A percentile compares a stretch with the other conserved stretches of the same genome.
Evolutionary conservation across 2,329 filamentous ascomycete species (phyloP).

Genomic region (Aurifilum marmelostoma): DNA sequence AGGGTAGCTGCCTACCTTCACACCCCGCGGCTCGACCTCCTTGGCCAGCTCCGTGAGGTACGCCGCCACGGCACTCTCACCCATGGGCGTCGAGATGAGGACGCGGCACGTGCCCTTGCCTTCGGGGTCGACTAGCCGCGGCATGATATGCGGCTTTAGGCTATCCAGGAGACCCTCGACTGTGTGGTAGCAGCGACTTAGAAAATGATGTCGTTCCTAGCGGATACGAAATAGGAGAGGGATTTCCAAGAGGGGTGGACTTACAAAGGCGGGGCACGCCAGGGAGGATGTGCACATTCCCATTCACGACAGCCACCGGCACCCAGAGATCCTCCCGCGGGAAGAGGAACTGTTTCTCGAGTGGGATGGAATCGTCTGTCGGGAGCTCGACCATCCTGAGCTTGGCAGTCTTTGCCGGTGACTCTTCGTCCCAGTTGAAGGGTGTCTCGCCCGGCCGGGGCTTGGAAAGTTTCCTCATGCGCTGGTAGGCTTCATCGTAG

Average conservation of each 20-base stretch:
- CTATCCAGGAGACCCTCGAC: slow-evolving; percentile 77
- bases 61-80: slow-evolving; percentile 82
- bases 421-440: slow-evolving; percentile 85
- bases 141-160: slow-evolving; percentile 70
- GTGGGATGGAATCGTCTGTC: slow-evolving; percentile 66
- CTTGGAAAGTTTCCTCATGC: slow-evolving; percentile 82
- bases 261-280: slow-evolving; percentile 81
- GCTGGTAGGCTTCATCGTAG: slow-evolving; percentile 74
- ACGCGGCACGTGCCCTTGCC: slow-evolving; percentile 80
- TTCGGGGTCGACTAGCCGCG: slow-evolving; percentile 76
- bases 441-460: slow-evolving; percentile 71
- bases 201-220: too few species aligned
- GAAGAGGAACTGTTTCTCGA: slow-evolving; percentile 77
- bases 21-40: slow-evolving; percentile 71
- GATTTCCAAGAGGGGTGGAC: slow-evolving; percentile 33
- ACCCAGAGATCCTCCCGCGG: slow-evolving; percentile 86
- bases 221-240: neutral
- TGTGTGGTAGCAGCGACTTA: slow-evolving; percentile 33
- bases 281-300: slow-evolving; percentile 90
- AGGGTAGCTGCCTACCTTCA: slow-evolving; percentile 96
- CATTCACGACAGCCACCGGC: slow-evolving; percentile 84
- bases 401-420: slow-evolving; percentile 76
- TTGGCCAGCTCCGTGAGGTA: slow-evolving; percentile 81
- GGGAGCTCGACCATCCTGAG: slow-evolving; percentile 90
- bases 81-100: slow-evolving; percentile 82